Conservation (phyloP, 192 early-diverging fungal genomes). For the Chytriomyces sp. region DNA sequence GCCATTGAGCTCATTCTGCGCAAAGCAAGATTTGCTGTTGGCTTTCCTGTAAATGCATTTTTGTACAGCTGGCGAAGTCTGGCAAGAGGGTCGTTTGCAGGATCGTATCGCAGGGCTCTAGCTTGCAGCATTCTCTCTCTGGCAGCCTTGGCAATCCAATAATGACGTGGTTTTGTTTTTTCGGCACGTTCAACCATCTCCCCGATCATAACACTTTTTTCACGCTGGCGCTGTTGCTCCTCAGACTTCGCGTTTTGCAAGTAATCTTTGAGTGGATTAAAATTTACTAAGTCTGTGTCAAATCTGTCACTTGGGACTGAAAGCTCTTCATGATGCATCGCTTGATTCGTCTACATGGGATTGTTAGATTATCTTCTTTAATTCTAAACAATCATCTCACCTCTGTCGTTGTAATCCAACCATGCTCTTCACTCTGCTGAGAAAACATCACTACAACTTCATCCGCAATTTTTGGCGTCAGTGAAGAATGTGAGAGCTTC, state of each 20-base stretch:
- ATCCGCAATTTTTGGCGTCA: constrained; percentile 7
- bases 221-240: too few relatives aligned
- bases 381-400: background rate
- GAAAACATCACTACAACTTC: constrained; percentile 25
- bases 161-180: constrained; percentile 9
- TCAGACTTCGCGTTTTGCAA: too few relatives aligned
- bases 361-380: background rate
- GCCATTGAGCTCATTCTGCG: background rate
- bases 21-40: constrained; percentile 5
- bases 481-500: background rate
- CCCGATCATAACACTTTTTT: too few relatives aligned
- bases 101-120: background rate
- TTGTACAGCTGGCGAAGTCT: constrained; percentile 26
- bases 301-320: constrained; percentile 8
- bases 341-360: background rate
- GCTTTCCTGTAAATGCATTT: constrained; percentile 3
- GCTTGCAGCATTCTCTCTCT: constrained; percentile 23
- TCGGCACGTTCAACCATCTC: background rate
- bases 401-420: constrained; percentile 21
- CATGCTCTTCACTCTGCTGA: constrained; percentile 16
- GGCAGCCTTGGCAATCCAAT: constrained; percentile 19
- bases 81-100: constrained; percentile 14
- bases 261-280: constrained; percentile 31
- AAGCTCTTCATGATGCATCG: constrained; percentile 27
- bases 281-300: constrained; percentile 26